Base-by-base conservation (phyloP, 768 basidiomycete species). In the Tubosaeta sp. region DNA sequence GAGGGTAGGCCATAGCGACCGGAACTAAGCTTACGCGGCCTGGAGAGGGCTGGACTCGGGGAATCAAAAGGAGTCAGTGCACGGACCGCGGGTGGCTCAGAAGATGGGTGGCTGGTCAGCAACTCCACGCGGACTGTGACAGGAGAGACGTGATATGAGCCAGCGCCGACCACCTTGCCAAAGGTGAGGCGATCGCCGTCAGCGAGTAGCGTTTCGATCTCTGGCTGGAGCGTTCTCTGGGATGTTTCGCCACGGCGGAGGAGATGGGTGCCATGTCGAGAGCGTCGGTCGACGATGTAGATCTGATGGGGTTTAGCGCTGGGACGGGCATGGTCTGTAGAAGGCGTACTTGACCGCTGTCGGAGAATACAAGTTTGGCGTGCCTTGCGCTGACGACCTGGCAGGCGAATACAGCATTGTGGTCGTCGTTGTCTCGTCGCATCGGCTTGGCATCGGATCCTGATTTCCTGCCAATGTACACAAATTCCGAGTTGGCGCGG, bases 301-400 rank as follows among this genome's bases (percentile, higher is more conserved):
- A 79, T 83, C 88, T 89, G 65, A 16, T 37, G 29, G 55, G 48
- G 29, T 46, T 60, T n/a, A 56, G 64, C 55, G 46, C 58, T 55
- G 50, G 44, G 49, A 58, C 6, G 13, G 37, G 59, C 51, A 60
- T 42, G 52, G 35, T 51, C 45, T 38, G 48, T 2, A 45, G 52
- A 43, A 39, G 44, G 53, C 61, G 57, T 77, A 89, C 88, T 72
- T 80, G 77, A 43, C 87, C 86, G 56, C 76, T 78, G 60, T 87
- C 84, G 5, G 84, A 75, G 66, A 90, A 85, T 19, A 78, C 76
- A 54, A 91, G 82, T 75, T 83, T 87, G 51, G 88, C 88, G 72
- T 91, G 88, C 62, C 72, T 80, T 25, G 88, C 79, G 65, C 86
- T 88, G 57, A 91, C 85, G 43, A 91, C 88, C 29, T 86, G 84